Conservation (phyloP, 148 eudicot genomes). For the Silene latifolia region DNA sequence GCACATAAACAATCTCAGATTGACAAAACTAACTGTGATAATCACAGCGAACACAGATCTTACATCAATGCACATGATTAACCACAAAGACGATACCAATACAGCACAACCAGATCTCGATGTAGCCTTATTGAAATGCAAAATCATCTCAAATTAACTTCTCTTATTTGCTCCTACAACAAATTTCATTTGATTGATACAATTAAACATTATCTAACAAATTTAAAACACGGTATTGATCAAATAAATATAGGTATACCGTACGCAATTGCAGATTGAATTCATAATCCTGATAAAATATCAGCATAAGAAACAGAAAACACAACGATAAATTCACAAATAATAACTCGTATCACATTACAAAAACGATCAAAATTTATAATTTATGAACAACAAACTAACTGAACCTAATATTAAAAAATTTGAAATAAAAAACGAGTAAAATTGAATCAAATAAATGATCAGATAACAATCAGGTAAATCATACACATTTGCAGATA, state of each 20-base stretch:
- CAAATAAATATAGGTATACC: too few species aligned
- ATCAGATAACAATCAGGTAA: background rate
- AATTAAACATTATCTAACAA: background rate
- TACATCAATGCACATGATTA: background rate
- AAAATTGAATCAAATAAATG: background rate
- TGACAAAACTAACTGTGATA: background rate
- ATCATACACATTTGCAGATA: background rate
- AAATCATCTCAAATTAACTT: constrained; percentile 4
- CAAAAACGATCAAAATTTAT: too few species aligned
- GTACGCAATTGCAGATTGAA: too few species aligned
- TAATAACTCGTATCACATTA: too few species aligned
- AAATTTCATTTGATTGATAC: background rate
- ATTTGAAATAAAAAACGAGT: too few species aligned
- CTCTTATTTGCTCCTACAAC: background rate
- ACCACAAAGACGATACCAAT: background rate
- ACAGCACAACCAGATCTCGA: constrained; percentile 18
- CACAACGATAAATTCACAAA: too few species aligned
- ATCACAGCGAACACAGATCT: constrained; percentile 4
- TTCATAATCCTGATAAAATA: too few species aligned
- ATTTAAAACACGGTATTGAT: background rate
- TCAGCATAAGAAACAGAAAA: too few species aligned
- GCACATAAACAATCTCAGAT: background rate
- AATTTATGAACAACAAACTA: too few species aligned
- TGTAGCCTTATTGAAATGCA: background rate
- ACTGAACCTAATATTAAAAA: too few species aligned